These are phyloP conservation scores for Panaeolus cyanescens DNA, from an alignment of 768 basidiomycete genomes.

Conservation along the genomic window DNA sequence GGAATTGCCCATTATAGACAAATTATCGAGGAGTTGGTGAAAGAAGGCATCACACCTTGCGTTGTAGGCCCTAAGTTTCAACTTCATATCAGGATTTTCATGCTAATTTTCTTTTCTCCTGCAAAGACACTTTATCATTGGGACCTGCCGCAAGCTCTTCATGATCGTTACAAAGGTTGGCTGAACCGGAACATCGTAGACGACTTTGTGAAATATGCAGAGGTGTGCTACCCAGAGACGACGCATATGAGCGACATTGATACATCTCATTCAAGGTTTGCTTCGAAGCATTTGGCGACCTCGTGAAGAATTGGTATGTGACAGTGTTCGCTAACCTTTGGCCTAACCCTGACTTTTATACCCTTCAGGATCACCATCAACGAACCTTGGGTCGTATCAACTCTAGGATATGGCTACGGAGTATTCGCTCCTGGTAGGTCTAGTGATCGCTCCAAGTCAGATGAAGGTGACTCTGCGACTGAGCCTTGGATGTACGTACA, in stretches of 20 bases:
- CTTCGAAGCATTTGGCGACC: slow-evolving; percentile 71
- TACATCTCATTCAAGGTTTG: slow-evolving; percentile 43
- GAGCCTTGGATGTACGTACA: slow-evolving; percentile 64
- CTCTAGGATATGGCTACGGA: slow-evolving; percentile 65
- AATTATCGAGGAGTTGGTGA: slow-evolving; percentile 65
- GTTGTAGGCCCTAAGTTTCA: slow-evolving; percentile 38
- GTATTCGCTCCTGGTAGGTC: slow-evolving; percentile 71
- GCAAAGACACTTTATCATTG: slow-evolving; percentile 71
- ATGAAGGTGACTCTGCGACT: slow-evolving; percentile 58
- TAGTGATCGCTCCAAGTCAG: slow-evolving; percentile 55
- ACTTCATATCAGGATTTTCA: neutral
- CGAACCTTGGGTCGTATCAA: slow-evolving; percentile 70
- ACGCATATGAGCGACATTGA: neutral
- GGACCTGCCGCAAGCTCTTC: slow-evolving; percentile 75
- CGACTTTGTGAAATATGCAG: slow-evolving; percentile 66
- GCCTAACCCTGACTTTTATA: neutral
- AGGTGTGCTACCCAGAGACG: slow-evolving; percentile 24
- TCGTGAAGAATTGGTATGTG: slow-evolving; percentile 68
- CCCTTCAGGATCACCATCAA: slow-evolving; percentile 64
- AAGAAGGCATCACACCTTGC: slow-evolving; percentile 61
- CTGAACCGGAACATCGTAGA: slow-evolving; percentile 62
- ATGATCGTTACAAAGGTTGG: slow-evolving; percentile 78
- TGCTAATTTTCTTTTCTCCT: neutral
- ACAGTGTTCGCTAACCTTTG: neutral
- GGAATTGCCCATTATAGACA: slow-evolving; percentile 70